Evolutionary conservation across 2,329 filamentous ascomycete species (phyloP), one percentile per base, ranked within the genome.

Genomic region (Cytospora mali): DNA sequence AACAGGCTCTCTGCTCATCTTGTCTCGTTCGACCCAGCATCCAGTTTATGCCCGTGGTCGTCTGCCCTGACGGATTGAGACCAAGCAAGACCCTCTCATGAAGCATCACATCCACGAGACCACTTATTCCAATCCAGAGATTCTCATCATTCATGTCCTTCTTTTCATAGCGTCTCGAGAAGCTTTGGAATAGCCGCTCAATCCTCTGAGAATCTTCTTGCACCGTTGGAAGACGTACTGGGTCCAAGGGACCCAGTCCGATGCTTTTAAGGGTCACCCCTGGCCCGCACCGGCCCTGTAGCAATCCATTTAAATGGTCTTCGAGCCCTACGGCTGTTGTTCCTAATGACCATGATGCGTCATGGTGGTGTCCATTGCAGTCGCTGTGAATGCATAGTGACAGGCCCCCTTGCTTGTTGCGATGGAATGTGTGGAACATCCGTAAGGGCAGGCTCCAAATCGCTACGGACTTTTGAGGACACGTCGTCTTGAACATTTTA

Each of bases 371-470:
- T 13, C 31, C 53, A 13, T 11, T 25, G 33, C 52, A 55, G n/a
- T 39, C 57, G 25, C 18, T 31, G 11, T 50, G 39, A 55, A 13
- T 7, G 18, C 51, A 60, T 25, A 29, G 31, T 27, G 28, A 9
- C 48, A 56, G 55, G 18, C 10, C 21, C 4, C 31, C 23, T 6
- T 18, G 10, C 2, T n/a, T 6, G n/a, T 10, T 23, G 11, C 7
- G 23, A 31, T 64, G 58, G 14, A 53, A 51, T 9, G 53, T 64
- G 28, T 61, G 62, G 31, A 64, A 61, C 14, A 16, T 28, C 7
- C 62, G 49, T 23, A 64, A 21, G 6, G 62, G 46, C 6, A 61
- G 18, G 23, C 28, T 63, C 62, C 62, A 63, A 4, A 61, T 18
- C 10, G 42, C 46, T 16, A 56, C 61, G 6, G 51, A 51, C 6